Base-by-base conservation (phyloP, 2,329 filamentous ascomycete genomes). In the Scedosporium minutisporum region DNA sequence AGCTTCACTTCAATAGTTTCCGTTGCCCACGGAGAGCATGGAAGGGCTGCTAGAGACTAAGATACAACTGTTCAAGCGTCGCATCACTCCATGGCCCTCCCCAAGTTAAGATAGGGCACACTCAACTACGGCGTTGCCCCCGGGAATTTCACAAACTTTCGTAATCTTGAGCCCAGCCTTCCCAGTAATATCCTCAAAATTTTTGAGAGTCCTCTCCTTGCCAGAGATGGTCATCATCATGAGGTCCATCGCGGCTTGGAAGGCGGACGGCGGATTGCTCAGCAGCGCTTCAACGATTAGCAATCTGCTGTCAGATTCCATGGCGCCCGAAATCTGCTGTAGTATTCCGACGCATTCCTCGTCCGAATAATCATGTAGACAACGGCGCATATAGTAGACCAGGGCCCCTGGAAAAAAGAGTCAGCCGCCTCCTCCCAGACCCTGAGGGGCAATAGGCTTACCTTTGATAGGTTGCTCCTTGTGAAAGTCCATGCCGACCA, bases 301-400 rank as follows among this genome's bases (percentile, higher is more conserved):
- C 1, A 75, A 65, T 23, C 67, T 68, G 65, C 73, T 75, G 55
- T 75, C 72, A 29, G 38, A 14, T 27, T 14, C 10, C 68, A 75
- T 70, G 7, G 73, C 72, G 3, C 65, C 64, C 2, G 66, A 62
- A 3, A 75, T 58, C 3, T 67, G 68, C 51, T 66, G 60, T 5
- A 77, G 66, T 1, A 76, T 75, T 23, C 66, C 60, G 1, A 71
- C 68, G 33, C 66, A 68, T 18, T 66, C 67, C 5, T 69, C 67
- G 60, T 76, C 73, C 23, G 69, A 65, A 63, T 75, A 77, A 62
- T 77, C 72, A 63, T 77, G 75, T 1, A 77, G 69, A 53, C 71
- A 72, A 6, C 72, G 71, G 60, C 69, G 69, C 62, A 73, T 72
- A 66, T 69, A 72, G 66, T 77, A 77, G 12, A 74, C 65, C 25